Percentiles rank a stretch among this genome's conserved stretches.
Conservation (phyloP, 1,284 basidiomycete species). For the Wolfiporia cocos region DNA sequence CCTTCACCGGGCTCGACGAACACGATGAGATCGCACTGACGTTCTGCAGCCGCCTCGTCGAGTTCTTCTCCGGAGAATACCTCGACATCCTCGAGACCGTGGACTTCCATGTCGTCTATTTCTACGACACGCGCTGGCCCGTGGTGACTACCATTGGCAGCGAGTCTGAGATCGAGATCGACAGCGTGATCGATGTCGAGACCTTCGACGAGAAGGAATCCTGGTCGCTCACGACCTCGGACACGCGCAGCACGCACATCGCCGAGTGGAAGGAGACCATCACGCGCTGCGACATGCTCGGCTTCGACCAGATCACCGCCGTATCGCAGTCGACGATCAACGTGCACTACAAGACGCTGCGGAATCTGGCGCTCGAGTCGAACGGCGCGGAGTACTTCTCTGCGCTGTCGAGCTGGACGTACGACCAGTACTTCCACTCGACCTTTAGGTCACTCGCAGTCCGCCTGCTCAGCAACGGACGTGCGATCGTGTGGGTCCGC, state of each 20-base stretch:
- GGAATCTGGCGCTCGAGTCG: slow-evolving; percentile 7
- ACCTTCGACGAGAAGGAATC: too few species aligned
- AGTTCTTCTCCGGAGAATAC: slow-evolving; percentile 24
- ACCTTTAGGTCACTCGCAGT: slow-evolving; percentile 21
- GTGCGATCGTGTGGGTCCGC: slow-evolving; percentile 23
- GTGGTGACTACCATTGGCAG: slow-evolving; percentile 8
- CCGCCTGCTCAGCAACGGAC: slow-evolving; percentile 20
- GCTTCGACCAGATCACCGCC: slow-evolving; percentile 27
- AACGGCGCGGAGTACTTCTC: slow-evolving; percentile 3
- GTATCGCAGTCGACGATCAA: slow-evolving; percentile 27
- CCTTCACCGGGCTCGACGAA: slow-evolving; percentile 17
- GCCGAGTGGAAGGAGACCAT: slow-evolving; percentile 19
- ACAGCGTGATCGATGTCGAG: too few species aligned
- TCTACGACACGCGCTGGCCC: slow-evolving; percentile 15
- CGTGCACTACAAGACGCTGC: slow-evolving; percentile 20
- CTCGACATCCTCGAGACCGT: slow-evolving; percentile 22
- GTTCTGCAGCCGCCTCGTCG: slow-evolving; percentile 18
- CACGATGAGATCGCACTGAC: slow-evolving; percentile 13
- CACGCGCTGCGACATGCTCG: slow-evolving; percentile 19
- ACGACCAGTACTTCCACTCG: slow-evolving; percentile 21
- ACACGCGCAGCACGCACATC: neutral
- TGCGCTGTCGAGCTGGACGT: slow-evolving; percentile 18
- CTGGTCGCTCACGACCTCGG: slow-evolving; percentile 4
- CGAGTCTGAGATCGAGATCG: slow-evolving; percentile 6
- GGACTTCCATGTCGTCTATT: slow-evolving; percentile 22